Base-by-base conservation (phyloP, 129 eudicot genomes). In the Arctium lappa region DNA sequence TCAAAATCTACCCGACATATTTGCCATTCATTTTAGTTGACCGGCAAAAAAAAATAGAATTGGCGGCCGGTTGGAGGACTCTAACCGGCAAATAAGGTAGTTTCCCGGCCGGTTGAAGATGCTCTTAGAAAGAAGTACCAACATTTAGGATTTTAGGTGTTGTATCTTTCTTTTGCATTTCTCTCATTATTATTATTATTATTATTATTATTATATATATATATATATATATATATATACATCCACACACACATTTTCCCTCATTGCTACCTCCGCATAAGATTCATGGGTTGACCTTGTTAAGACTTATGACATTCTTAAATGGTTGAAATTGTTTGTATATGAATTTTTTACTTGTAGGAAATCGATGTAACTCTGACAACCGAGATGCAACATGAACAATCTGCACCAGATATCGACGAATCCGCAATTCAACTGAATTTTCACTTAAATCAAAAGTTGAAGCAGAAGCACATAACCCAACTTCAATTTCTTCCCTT, bases 321-420 rank as follows among this genome's bases (percentile, higher is more conserved):
- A 71, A 32, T 82, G 79, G 63, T 82, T 63, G 30, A 60, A 27
- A 70, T 27, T 42, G 42, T 72, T 70, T 63, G 22, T 72, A 74
- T 46, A 33, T 70, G 27, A 36, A 80, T 77, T 15, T 74, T 34
- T n/a, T 31, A 9, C 32, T 78, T 78, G 74, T 84, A 86, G 95
- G 94, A 92, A 84, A 37, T 94, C 89, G 91, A 88, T 63, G 75
- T 83, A 82, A 86, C 84, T 86, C 81, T 88, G 68, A 80, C 44
- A 80, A 79, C 88, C 38, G 91, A 91, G 87, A 72, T 89, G 83
- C 80, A 91, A 87, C 69, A 63, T 78, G 91, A 75, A 37, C 87
- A 83, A 79, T 77, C 86, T 82, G 82, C 87, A 16, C 36, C 76
- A 12, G 78, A 75, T 75, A 82, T 66, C n/a, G 48, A 80, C 22